phyloP scores from a whole-genome alignment of 129 eudicot genomes.

The Dittrichia graveolens region DNA sequence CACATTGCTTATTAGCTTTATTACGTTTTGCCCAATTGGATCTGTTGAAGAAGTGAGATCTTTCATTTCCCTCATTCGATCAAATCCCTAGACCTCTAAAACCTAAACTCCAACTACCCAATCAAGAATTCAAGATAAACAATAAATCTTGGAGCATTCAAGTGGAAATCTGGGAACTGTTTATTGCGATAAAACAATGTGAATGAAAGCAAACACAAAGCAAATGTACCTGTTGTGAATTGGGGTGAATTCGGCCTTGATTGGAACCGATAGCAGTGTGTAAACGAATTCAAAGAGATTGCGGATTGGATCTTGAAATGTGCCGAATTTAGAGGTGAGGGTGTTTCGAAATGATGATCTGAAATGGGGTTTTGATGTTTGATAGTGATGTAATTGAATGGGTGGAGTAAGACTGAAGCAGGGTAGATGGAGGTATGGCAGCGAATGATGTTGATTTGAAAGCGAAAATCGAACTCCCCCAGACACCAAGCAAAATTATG shows the following conservation, averaged over 20 bases:
- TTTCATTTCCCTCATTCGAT: slow-evolving; percentile 47
- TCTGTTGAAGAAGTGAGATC: slow-evolving; percentile 56
- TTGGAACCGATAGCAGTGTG: neutral
- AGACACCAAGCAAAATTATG: neutral
- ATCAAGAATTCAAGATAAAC: neutral
- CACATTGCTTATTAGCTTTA: slow-evolving; percentile 87
- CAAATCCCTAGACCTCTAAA: slow-evolving; percentile 21
- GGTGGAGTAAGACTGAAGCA: slow-evolving; percentile 32
- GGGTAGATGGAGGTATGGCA: slow-evolving; percentile 24
- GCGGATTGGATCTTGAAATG: slow-evolving; percentile 32
- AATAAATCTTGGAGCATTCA: slow-evolving; percentile 21
- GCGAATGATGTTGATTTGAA: slow-evolving; percentile 24
- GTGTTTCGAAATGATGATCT: neutral
- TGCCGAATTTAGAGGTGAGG: slow-evolving; percentile 17
- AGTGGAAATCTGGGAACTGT: slow-evolving; percentile 10
- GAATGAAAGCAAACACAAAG: neutral
- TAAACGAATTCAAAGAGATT: neutral
- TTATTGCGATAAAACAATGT: neutral
- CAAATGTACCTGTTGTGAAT: slow-evolving; percentile 6
- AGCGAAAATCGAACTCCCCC: slow-evolving; percentile 16
- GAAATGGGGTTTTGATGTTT: neutral
- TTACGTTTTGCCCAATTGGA: slow-evolving; percentile 80
- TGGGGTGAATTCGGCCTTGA: neutral
- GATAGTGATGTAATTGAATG: slow-evolving; percentile 10
- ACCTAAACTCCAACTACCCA: neutral